A percentile compares a stretch with the other conserved stretches of the same genome.
Conservation (phyloP, 495 filamentous ascomycete species). For the Parachaetomium inaequale region DNA sequence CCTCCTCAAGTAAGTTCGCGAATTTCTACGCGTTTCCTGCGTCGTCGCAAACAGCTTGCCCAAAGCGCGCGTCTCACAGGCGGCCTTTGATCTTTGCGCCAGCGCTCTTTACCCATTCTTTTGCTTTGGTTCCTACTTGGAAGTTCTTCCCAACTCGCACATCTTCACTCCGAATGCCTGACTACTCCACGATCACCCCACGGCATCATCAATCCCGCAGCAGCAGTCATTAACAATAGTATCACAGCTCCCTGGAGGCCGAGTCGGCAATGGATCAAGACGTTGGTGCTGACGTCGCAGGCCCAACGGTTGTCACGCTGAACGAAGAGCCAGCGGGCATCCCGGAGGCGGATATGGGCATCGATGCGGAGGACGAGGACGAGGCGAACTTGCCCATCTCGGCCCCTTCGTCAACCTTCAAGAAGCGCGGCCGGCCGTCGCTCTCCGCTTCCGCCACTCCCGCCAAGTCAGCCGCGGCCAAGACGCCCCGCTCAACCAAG, state of each 20-base stretch:
- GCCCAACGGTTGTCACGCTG: constrained; percentile 25
- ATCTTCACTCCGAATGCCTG: not conserved
- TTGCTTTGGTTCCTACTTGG: not conserved
- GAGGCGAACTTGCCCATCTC: not conserved
- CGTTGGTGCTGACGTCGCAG: not conserved
- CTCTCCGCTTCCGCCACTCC: constrained; percentile 14
- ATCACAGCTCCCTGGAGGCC: constrained; percentile 12
- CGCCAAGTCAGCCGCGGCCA: constrained; percentile 13
- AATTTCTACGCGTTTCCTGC: not conserved
- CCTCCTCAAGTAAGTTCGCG: constrained; percentile 24
- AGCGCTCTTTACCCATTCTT: not conserved
- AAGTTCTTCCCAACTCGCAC: not conserved
- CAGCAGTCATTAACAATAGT: not conserved
- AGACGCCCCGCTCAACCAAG: constrained; percentile 24
- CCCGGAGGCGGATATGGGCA: constrained; percentile 8
- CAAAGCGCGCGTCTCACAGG: not conserved
- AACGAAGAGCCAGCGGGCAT: not conserved
- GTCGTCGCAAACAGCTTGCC: not conserved
- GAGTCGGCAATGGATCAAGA: not conserved
- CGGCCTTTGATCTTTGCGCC: not conserved
- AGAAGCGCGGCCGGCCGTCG: constrained; percentile 28
- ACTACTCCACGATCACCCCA: no score
- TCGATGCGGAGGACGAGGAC: not conserved
- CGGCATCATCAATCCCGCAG: not conserved
- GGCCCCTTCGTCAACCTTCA: constrained; percentile 5